Percentiles rank a stretch among this genome's conserved stretches.
Evolutionary conservation across 2,329 filamentous ascomycete genomes (phyloP).

Genomic region (Neonectria faginata): DNA sequence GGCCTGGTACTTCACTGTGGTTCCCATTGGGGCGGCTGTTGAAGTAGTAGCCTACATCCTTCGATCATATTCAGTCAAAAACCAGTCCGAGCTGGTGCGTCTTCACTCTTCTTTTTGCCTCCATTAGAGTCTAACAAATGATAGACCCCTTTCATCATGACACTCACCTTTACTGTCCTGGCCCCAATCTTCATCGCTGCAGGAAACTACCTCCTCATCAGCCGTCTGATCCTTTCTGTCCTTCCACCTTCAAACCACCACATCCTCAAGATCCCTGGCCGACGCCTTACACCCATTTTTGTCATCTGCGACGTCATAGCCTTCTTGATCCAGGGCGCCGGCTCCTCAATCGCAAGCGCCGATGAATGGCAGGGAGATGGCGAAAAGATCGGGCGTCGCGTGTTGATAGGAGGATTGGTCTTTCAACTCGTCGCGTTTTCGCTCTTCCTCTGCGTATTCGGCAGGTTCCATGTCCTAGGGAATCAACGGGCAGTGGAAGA

Average conservation of each 20-base stretch:
- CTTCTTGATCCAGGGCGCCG: constrained; percentile 58
- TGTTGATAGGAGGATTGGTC: constrained; percentile 57
- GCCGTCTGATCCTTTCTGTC: constrained; percentile 56
- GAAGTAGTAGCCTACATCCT: constrained; percentile 58
- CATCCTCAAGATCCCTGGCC: constrained; percentile 52
- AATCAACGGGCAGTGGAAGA: constrained; percentile 35
- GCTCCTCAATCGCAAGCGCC: constrained; percentile 57
- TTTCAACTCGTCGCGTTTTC: constrained; percentile 56
- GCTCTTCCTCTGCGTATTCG: constrained; percentile 55
- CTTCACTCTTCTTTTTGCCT: background rate
- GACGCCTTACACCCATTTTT: constrained; percentile 58
- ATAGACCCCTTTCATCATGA: constrained; percentile 54
- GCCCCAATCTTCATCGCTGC: constrained; percentile 63
- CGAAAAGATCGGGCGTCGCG: constrained; percentile 53
- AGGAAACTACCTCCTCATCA: constrained; percentile 63
- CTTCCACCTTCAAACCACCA: constrained; percentile 50
- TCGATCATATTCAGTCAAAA: constrained; percentile 52
- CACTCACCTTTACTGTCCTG: constrained; percentile 58
- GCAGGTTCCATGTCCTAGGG: constrained; percentile 52
- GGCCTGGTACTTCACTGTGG: constrained; percentile 57
- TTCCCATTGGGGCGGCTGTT: constrained; percentile 55
- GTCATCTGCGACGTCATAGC: constrained; percentile 59
- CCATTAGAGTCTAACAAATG: background rate
- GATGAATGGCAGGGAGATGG: constrained; percentile 56
- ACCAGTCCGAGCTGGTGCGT: constrained; percentile 50